Evolutionary conservation across 441 rosid species (phyloP), one percentile per base, ranked within the genome.

Genomic region (Brassica hybrid): DNA sequence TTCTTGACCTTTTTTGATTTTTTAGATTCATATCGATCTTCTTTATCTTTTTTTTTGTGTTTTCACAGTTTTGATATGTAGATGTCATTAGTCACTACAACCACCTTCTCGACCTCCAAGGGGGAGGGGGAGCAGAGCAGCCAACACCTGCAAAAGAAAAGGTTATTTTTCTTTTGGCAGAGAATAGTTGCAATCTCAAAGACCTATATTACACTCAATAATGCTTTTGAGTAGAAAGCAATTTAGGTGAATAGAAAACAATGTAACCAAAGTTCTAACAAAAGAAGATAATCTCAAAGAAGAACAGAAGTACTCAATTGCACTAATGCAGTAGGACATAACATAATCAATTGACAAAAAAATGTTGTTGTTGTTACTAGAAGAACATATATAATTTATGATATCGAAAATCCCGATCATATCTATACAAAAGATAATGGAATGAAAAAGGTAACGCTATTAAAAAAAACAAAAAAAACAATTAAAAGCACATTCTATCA

Each of bases 381-480:
- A 43, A 43, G 50, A 43, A 43, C 50, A 43, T 27, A 27, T 4
- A 27, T 12, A 12, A 43, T 0, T 25, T 68, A 14, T 34, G 16
- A 36, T 9, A 62, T 0, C 48, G 64, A 6, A 8, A 7, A 62
- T 41, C 10, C 4, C 17, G 36, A 25, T 69, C 59, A 48, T 45
- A 23, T 0, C 0, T 41, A 54, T 63, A 64, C 16, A 0, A 64
- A 69, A 70, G 65, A 74, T 45, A 69, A 75, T 79, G 79, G 76
- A 57, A 70, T 79, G 79, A 58, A 74, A 79, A 74, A 36, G 63
- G 34, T 18, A 64, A 69, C 71, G 58, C 57, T 69, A 57, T 52
- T 74, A 6, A 54, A 23, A 78, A 79, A 8, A 2, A 72, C 62
- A 75, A 38, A 38, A 38, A 9, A 41, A 41, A 41, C 48, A 69